These are phyloP conservation scores for Umbelopsis vinacea DNA, from an alignment of 192 early-diverging fungal genomes.

Conservation along the genomic window DNA sequence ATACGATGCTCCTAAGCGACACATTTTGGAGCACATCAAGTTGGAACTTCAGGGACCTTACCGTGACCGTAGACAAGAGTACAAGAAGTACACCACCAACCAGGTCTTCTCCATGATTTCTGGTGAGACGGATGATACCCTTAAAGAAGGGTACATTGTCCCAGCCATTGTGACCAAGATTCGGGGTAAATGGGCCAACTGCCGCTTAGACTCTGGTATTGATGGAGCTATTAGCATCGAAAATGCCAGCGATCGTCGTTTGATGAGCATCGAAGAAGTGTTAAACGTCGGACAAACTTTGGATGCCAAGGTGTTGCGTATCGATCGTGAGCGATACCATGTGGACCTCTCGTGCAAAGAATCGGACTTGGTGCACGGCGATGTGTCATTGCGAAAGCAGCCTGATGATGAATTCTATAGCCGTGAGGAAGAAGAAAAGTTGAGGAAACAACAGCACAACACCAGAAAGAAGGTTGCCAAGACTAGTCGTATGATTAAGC, in stretches of 20 bases:
- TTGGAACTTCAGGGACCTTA: conserved; percentile 85
- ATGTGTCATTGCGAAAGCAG: conserved; percentile 46
- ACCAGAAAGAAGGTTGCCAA: conserved; percentile 38
- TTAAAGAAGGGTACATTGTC: conserved; percentile 69
- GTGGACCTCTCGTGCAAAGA: conserved; percentile 77
- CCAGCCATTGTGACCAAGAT: conserved; percentile 71
- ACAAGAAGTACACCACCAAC: conserved; percentile 56
- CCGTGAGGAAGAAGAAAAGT: conserved; percentile 45
- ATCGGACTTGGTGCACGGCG: conserved; percentile 56
- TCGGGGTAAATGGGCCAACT: conserved; percentile 76
- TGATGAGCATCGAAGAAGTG: conserved; percentile 61
- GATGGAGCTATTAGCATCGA: conserved; percentile 82
- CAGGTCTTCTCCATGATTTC: conserved; percentile 85
- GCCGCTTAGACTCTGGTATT: conserved; percentile 76
- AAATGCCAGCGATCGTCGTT: conserved; percentile 59
- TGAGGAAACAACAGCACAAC: conserved; percentile 37
- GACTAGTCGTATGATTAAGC: conserved; percentile 70
- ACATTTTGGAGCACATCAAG: conserved; percentile 85
- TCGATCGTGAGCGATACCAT: conserved; percentile 78
- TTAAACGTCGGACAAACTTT: conserved; percentile 72
- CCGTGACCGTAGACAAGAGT: conserved; percentile 70
- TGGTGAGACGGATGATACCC: conserved; percentile 75
- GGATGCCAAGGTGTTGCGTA: conserved; percentile 74
- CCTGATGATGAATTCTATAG: conserved; percentile 69
- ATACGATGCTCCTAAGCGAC: conserved; percentile 77